Conservation (phyloP, 2,329 filamentous ascomycete species). For the Apiospora sp. region DNA sequence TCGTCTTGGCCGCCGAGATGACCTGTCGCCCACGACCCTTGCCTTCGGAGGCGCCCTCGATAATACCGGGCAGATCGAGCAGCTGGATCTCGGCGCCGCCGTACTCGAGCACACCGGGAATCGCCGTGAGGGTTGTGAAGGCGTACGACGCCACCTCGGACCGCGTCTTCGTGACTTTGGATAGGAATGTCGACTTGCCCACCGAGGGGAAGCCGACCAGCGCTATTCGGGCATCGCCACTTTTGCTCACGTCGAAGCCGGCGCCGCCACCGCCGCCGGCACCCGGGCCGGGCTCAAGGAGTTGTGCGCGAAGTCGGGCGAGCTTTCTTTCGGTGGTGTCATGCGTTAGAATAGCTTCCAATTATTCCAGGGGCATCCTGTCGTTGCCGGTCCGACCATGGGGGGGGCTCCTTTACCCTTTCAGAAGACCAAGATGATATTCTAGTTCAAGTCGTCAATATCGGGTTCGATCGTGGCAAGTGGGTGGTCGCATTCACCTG, state of each 20-base stretch:
- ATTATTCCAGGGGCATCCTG: not conserved
- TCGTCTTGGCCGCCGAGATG: slow-evolving; percentile 97
- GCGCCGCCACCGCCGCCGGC: slow-evolving; percentile 79
- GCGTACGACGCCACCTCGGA: slow-evolving; percentile 96
- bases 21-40: slow-evolving; percentile 96
- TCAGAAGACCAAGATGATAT: slow-evolving; percentile 96
- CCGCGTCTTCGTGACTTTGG: slow-evolving; percentile 97
- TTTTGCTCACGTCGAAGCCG: slow-evolving; percentile 95
- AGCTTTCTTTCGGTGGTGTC: slow-evolving; percentile 74
- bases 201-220: slow-evolving; percentile 99
- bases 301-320: slow-evolving; percentile 89
- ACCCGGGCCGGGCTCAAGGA: slow-evolving; percentile 87
- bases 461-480: slow-evolving; percentile 11
- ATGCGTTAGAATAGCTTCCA: not conserved
- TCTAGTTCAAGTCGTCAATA: slow-evolving; percentile 60
- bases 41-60: slow-evolving; percentile 93
- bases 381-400: not conserved
- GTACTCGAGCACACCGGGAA: slow-evolving; percentile 96
- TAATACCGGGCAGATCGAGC: slow-evolving; percentile 96
- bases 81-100: slow-evolving; percentile 98
- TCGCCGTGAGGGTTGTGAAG: slow-evolving; percentile 97
- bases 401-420: slow-evolving; percentile 70
- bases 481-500: slow-evolving; percentile 70
- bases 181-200: slow-evolving; percentile 98
- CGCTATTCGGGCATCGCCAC: slow-evolving; percentile 94